Evolutionary conservation across 768 basidiomycete genomes (phyloP).

Genomic region (Tulasnella sp.): DNA sequence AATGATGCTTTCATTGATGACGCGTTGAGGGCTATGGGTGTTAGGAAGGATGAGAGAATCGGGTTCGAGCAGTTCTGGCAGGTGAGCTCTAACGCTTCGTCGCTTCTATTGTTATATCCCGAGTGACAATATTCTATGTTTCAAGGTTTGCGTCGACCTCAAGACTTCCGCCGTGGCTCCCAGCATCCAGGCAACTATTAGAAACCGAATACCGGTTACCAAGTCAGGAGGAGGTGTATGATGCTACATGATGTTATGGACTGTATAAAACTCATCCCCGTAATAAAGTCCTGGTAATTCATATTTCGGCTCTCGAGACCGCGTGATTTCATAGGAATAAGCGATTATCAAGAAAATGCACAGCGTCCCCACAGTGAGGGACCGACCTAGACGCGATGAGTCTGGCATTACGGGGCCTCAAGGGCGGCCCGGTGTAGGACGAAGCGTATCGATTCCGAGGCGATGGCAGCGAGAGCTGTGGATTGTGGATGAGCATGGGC

Average conservation of each 20-base stretch:
- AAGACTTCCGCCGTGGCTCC: slow-evolving; percentile 59
- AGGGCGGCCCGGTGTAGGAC: too few relatives aligned
- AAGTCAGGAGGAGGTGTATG: slow-evolving; percentile 53
- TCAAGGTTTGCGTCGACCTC: slow-evolving; percentile 66
- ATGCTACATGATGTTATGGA: neutral
- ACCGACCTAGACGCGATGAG: too few relatives aligned
- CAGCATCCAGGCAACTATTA: slow-evolving; percentile 34
- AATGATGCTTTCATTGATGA: slow-evolving; percentile 63
- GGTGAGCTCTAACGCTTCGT: slow-evolving; percentile 43
- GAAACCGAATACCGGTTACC: slow-evolving; percentile 51
- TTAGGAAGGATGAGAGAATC: slow-evolving; percentile 51
- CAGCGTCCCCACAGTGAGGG: too few relatives aligned
- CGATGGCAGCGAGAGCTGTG: too few relatives aligned
- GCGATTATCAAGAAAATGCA: too few relatives aligned
- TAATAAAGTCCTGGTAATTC: neutral
- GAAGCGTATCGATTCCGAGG: too few relatives aligned
- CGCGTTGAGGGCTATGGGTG: slow-evolving; percentile 72
- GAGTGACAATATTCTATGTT: neutral
- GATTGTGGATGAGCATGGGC: too few relatives aligned
- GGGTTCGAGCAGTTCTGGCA: slow-evolving; percentile 86
- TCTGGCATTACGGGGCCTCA: too few relatives aligned
- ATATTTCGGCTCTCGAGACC: neutral
- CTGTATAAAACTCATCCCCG: neutral
- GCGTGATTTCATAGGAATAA: neutral
- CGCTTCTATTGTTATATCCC: slow-evolving; percentile 9